Evolutionary conservation across 352 stramenopile genomes (phyloP), one percentile per base, ranked within the genome.

Genomic region (Pythium chondricola): DNA sequence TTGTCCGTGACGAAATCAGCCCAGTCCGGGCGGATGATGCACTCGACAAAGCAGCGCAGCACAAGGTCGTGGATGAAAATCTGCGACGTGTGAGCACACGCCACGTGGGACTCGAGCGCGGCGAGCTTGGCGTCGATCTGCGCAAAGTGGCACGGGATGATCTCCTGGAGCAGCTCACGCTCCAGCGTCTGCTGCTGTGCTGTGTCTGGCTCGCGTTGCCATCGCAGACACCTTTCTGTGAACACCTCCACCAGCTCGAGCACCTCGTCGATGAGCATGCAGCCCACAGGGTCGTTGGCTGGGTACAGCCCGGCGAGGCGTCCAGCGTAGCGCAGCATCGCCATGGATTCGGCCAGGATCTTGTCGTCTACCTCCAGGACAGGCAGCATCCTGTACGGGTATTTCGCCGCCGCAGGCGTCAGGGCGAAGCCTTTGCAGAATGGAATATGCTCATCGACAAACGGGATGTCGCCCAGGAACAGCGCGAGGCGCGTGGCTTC

Each of bases 381-480:
- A 8, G 65, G 65, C 14, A 71, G 29, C 38, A 67, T 54, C 1
- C 57, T 52, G 39, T 57, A 56, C 2, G 61, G 61, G n/a, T n/a
- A n/a, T n/a, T n/a, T n/a, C n/a, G n/a, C n/a, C 27, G 67, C 30
- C 29, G 43, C 33, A 5, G 40, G 36, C 67, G 67, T 29, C 25
- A 16, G n/a, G 16, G 22, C 14, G 21, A 52, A 58, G 25, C 36
- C 43, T 9, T 74, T 31, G 13, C 48, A 45, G 17, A 18, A 29
- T n/a, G 35, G 58, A 17, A 73, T 14, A 8, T 59, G 59, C 25
- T 71, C 47, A 43, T 75, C 63, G 32, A 56, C 44, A 41, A 75
- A 75, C 9, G 63, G 37, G 30, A 75, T 40, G 17, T 46, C 56
- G 20, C 48, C 56, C 20, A 62, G 24, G 25, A 24, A n/a, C 6